These are phyloP conservation scores for Kwoniella shivajii DNA, from an alignment of 1,284 basidiomycete genomes.

Conservation along the genomic window DNA sequence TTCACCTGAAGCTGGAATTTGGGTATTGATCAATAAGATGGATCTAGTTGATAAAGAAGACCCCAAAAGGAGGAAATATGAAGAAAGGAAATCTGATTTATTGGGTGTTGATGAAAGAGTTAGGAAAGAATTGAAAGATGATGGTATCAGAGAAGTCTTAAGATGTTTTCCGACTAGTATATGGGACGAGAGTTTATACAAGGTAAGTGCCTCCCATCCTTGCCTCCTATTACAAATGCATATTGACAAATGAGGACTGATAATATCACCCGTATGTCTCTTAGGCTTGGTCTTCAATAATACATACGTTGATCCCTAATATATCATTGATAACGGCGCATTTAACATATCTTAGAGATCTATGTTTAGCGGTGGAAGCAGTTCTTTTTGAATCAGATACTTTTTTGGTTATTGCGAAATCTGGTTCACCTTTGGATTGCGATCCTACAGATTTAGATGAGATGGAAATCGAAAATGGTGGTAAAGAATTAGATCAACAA, in stretches of 20 bases:
- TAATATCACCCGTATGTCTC: neutral
- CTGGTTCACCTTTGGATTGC: conserved; percentile 49
- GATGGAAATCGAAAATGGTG: conserved; percentile 47
- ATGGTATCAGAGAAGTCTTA: conserved; percentile 28
- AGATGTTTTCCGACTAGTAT: conserved; percentile 86
- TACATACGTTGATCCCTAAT: conserved; percentile 95
- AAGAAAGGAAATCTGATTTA: conserved; percentile 69
- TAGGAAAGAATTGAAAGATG: conserved; percentile 39
- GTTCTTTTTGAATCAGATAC: conserved; percentile 96
- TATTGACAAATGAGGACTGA: neutral
- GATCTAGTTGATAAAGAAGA: conserved; percentile 64
- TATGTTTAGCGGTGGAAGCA: conserved; percentile 87
- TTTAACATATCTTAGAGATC: conserved; percentile 77
- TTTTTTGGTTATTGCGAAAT: conserved; percentile 86
- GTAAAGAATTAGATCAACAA: conserved; percentile 67
- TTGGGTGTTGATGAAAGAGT: conserved; percentile 63
- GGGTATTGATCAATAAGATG: conserved; percentile 97
- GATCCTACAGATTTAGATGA: conserved; percentile 43
- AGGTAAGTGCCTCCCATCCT: conserved; percentile 59
- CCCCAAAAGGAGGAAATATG: conserved; percentile 63
- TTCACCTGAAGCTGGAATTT: conserved; percentile 73
- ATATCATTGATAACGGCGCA: conserved; percentile 84
- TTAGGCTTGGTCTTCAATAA: conserved; percentile 96
- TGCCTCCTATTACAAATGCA: neutral
- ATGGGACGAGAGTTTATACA: conserved; percentile 96